A percentile compares a stretch with the other conserved stretches of the same genome.
Conservation (phyloP, 495 filamentous ascomycete genomes). For the Hyaloscypha hepaticicola region DNA sequence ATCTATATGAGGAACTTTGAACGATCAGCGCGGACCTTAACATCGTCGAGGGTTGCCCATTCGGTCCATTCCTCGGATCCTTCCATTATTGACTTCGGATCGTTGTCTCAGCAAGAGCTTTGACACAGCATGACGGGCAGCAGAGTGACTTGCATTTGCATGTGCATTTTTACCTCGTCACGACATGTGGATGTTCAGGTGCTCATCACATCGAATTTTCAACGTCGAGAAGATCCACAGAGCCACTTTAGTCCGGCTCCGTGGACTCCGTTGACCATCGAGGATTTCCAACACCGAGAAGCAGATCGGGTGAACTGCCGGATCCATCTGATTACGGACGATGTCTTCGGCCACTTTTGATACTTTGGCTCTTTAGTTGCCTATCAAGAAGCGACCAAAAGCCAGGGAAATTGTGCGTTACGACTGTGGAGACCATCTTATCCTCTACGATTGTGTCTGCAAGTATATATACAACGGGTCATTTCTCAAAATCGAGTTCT, state of each 20-base stretch:
- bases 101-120: neutral
- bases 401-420: too few relatives aligned
- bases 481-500: too few relatives aligned
- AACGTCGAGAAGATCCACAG: neutral
- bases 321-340: neutral
- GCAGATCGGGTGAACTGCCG: neutral
- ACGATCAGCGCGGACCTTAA: neutral
- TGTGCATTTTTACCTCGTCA: neutral
- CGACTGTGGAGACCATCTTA: too few relatives aligned
- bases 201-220: neutral
- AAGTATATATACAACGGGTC: too few relatives aligned
- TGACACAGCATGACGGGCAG: neutral
- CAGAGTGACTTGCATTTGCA: neutral
- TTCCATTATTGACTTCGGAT: neutral
- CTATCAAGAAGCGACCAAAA: neutral
- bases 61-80: neutral
- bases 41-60: neutral
- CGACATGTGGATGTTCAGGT: neutral
- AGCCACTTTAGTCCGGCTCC: neutral
- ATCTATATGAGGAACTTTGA: neutral
- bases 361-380: neutral
- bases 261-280: neutral
- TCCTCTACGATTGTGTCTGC: too few relatives aligned
- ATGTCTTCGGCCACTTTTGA: slow-evolving; percentile 3
- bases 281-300: neutral